Evolutionary conservation across 352 stramenopile genomes (phyloP).

Genomic region (Phytophthora foliorum): DNA sequence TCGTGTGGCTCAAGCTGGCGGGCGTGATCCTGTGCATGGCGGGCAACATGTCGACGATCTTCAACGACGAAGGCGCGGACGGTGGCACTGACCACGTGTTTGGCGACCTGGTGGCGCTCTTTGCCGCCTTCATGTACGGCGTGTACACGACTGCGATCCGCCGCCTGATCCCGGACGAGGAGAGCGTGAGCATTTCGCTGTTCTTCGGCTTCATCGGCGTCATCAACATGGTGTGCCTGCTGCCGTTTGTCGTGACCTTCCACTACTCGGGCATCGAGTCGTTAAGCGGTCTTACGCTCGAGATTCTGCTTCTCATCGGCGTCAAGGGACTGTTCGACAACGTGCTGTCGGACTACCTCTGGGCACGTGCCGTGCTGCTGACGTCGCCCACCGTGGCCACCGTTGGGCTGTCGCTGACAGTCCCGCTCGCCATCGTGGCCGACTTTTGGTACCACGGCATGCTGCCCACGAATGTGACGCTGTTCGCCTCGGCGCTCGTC

Average conservation of each 20-base stretch:
- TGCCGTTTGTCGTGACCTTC: conserved; percentile 69
- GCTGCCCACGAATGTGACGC: conserved; percentile 58
- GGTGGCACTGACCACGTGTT: conserved; percentile 51
- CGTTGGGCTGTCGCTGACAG: conserved; percentile 96
- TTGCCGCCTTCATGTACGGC: conserved; percentile 93
- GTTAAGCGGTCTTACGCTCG: conserved; percentile 59
- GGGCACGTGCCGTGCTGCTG: conserved; percentile 94
- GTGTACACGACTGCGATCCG: conserved; percentile 94
- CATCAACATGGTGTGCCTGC: conserved; percentile 89
- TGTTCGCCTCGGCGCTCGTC: conserved; percentile 74
- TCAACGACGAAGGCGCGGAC: conserved; percentile 64
- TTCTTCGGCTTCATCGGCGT: conserved; percentile 96
- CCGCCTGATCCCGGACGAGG: conserved; percentile 80
- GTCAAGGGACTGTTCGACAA: conserved; percentile 95
- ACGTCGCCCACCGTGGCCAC: conserved; percentile 97
- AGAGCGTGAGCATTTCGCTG: conserved; percentile 91
- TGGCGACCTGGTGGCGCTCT: conserved; percentile 73
- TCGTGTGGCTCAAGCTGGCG: conserved; percentile 82
- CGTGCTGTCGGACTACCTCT: conserved; percentile 96
- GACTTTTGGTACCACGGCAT: conserved; percentile 83
- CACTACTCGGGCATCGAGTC: conserved; percentile 73
- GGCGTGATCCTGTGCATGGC: conserved; percentile 90
- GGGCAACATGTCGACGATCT: conserved; percentile 88
- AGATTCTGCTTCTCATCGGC: conserved; percentile 88
- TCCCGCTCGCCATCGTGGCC: conserved; percentile 94